phyloP scores from a whole-genome alignment of 257 asterid genomes.

The Solanum neorickii region DNA sequence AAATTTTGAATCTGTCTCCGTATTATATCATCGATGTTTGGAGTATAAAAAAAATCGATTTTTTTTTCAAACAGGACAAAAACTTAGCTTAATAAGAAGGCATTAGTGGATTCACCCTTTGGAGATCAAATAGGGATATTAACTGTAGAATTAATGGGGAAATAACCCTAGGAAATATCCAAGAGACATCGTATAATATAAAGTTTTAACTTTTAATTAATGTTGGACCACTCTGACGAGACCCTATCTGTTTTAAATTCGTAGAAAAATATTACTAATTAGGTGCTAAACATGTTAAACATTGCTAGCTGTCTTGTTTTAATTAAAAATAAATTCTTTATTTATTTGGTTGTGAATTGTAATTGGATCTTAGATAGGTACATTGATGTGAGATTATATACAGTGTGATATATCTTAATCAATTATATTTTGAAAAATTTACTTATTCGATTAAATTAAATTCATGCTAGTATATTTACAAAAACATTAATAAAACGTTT shows the following conservation, averaged over 20 bases:
- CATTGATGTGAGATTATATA: neutral
- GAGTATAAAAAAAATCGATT: neutral
- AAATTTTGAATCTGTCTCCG: fast-evolving
- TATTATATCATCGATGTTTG: neutral
- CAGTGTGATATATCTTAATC: neutral
- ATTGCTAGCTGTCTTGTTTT: neutral
- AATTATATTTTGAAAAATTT: neutral
- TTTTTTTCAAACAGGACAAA: neutral
- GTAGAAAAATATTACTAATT: neutral
- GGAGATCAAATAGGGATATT: neutral
- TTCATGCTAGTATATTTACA: neutral
- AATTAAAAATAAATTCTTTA: neutral
- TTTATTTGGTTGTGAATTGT: neutral
- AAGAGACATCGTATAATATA: neutral
- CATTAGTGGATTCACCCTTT: neutral
- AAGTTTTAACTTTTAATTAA: neutral
- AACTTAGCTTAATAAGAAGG: neutral
- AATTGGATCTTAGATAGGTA: neutral
- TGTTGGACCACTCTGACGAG: neutral
- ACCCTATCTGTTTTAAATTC: no score
- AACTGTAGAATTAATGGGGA: neutral
- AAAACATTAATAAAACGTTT: neutral
- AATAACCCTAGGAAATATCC: neutral
- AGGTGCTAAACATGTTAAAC: neutral
- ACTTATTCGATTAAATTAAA: neutral